phyloP scores from a whole-genome alignment of 2,329 filamentous ascomycete species.

The Diaporthe sp. region DNA sequence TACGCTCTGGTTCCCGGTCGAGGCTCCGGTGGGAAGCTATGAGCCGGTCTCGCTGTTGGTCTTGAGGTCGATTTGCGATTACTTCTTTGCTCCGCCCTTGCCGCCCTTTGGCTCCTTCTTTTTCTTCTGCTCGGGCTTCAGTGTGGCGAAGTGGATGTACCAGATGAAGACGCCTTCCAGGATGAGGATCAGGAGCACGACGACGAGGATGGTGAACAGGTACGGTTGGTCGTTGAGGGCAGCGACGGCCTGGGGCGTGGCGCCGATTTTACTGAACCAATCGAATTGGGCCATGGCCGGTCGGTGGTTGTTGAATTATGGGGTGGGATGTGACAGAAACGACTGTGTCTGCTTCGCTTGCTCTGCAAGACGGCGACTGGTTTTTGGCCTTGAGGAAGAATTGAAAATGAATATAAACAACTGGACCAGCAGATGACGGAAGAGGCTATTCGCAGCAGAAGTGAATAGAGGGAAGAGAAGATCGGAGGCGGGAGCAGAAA shows the following conservation, averaged over 20 bases:
- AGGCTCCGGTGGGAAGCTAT: not conserved
- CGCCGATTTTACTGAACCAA: constrained; percentile 70
- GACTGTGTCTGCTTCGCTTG: constrained; percentile 37
- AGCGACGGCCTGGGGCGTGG: constrained; percentile 70
- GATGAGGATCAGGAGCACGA: constrained; percentile 65
- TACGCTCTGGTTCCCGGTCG: not conserved
- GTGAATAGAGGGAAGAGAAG: constrained; percentile 34
- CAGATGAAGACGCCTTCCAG: constrained; percentile 64
- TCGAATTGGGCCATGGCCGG: constrained; percentile 66
- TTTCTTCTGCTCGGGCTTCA: constrained; percentile 73
- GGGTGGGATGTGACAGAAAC: constrained; percentile 14
- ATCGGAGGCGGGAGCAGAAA: constrained; percentile 39
- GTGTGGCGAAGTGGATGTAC: constrained; percentile 72
- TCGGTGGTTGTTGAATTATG: constrained; percentile 23
- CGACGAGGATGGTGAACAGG: constrained; percentile 69
- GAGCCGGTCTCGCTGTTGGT: not conserved
- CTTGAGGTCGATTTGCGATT: not conserved
- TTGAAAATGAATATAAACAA: constrained; percentile 39
- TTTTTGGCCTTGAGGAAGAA: constrained; percentile 8
- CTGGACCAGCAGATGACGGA: constrained; percentile 41
- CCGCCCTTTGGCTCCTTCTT: constrained; percentile 53
- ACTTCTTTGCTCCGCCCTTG: constrained; percentile 41
- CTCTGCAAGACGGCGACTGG: constrained; percentile 37
- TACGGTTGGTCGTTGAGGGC: constrained; percentile 73
- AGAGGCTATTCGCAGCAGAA: constrained; percentile 33